These are phyloP conservation scores for Plicaturopsis crispa DNA, from an alignment of 768 basidiomycete species.

Conservation along the genomic window DNA sequence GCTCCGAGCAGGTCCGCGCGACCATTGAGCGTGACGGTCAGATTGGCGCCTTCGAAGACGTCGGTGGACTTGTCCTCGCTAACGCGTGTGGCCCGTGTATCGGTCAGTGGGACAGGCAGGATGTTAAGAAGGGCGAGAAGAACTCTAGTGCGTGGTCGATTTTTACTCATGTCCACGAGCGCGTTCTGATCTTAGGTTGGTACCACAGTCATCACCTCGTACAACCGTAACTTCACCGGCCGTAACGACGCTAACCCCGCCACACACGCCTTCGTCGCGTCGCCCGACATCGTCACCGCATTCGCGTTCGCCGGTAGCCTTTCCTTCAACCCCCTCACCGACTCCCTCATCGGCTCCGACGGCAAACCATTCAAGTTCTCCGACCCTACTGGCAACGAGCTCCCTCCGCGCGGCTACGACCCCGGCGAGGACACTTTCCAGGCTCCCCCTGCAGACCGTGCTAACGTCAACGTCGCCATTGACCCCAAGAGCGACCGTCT, in stretches of 20 bases:
- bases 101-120: conserved; percentile 97
- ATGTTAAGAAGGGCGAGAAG: conserved; percentile 92
- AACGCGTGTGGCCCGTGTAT: conserved; percentile 99
- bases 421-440: conserved; percentile 97
- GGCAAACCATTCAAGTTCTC: conserved; percentile 98
- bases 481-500: conserved; percentile 82
- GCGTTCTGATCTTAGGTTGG: conserved; percentile 1
- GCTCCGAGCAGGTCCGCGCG: conserved; percentile 96
- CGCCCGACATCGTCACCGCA: conserved; percentile 93
- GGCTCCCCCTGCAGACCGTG: conserved; percentile 81
- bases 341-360: conserved; percentile 79
- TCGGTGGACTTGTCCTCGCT: conserved; percentile 90
- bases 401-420: conserved; percentile 94
- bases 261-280: conserved; percentile 94
- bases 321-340: conserved; percentile 94
- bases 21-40: conserved; percentile 96
- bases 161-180: neutral
- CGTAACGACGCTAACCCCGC: conserved; percentile 99
- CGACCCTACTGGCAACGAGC: conserved; percentile 85
- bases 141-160: conserved; percentile 75
- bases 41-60: conserved; percentile 78
- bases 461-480: conserved; percentile 80
- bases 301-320: conserved; percentile 92
- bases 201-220: conserved; percentile 85
- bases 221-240: conserved; percentile 99